Conservation (phyloP, 805 yeast genomes). For the Lipomyces sp. region DNA sequence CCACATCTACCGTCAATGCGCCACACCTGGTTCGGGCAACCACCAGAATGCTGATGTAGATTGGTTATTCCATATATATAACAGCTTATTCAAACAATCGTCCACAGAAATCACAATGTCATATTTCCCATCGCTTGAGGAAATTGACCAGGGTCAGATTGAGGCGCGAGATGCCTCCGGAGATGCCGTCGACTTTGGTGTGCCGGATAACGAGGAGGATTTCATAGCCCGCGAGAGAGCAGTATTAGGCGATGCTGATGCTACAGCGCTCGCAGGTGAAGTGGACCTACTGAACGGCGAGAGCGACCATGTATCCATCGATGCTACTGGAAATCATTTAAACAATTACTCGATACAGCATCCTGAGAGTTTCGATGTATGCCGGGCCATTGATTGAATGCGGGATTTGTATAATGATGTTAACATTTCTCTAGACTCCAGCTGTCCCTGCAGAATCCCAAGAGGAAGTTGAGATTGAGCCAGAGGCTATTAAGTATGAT, state of each 20-base stretch:
- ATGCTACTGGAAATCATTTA: not conserved
- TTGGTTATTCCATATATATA: not conserved
- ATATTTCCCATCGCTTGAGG: conserved; percentile 48
- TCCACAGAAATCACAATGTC: conserved; percentile 40
- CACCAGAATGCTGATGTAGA: not conserved
- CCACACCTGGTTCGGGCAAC: not conserved
- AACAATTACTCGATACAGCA: not conserved
- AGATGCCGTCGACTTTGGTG: conserved; percentile 47
- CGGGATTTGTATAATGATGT: not conserved
- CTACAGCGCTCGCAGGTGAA: conserved; percentile 43
- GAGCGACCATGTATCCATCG: conserved; percentile 7
- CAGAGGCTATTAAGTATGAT: conserved; percentile 34
- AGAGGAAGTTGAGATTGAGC: conserved; percentile 34
- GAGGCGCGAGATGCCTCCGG: conserved; percentile 44
- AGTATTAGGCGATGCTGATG: conserved; percentile 51
- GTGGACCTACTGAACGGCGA: conserved; percentile 35
- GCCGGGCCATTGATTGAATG: not conserved
- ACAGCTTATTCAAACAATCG: not conserved
- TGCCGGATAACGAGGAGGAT: conserved; percentile 44
- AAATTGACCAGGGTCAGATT: conserved; percentile 45
- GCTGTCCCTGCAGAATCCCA: not conserved
- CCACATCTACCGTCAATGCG: not conserved
- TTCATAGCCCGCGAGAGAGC: conserved; percentile 51
- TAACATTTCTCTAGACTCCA: not conserved
- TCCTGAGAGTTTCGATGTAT: conserved; percentile 4